Evolutionary conservation across 768 basidiomycete genomes (phyloP).

Genomic region (Xanthoconium purpureum): DNA sequence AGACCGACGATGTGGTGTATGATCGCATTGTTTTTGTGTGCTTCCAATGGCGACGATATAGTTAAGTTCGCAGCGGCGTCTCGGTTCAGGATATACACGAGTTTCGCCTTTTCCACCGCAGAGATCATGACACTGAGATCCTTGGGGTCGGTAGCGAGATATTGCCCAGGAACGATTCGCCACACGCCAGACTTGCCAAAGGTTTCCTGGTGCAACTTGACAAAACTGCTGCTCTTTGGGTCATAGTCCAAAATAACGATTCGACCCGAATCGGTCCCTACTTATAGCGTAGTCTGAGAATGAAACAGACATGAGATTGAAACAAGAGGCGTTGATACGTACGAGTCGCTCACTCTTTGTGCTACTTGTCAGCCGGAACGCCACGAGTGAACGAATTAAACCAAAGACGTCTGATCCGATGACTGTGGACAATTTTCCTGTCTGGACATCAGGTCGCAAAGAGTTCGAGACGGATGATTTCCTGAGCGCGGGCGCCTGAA

Average conservation of each 20-base stretch:
- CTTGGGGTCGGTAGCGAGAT: conserved; percentile 93
- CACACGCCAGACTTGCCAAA: conserved; percentile 95
- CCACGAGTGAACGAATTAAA: conserved; percentile 82
- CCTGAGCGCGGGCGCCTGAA: conserved; percentile 88
- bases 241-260: conserved; percentile 97
- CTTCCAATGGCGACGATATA: conserved; percentile 96
- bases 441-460: conserved; percentile 84
- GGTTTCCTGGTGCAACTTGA: conserved; percentile 95
- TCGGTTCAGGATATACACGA: conserved; percentile 96
- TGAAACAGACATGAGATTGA: conserved; percentile 37
- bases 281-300: conserved; percentile 93
- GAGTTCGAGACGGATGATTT: conserved; percentile 92
- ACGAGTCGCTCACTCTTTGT: conserved; percentile 87
- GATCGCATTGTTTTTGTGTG: conserved; percentile 94
- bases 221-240: conserved; percentile 82
- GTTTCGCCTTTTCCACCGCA: conserved; percentile 91
- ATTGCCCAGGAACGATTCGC: conserved; percentile 96
- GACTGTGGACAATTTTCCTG: conserved; percentile 82
- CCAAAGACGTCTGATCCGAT: conserved; percentile 89
- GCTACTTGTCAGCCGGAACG: conserved; percentile 94
- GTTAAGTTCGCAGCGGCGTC: conserved; percentile 97
- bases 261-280: conserved; percentile 97
- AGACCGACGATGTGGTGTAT: conserved; percentile 94
- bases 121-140: conserved; percentile 94
- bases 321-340: conserved; percentile 44